Percentiles rank a stretch among this genome's conserved stretches.
Evolutionary conservation across 2,329 filamentous ascomycete genomes (phyloP).

Genomic region (Alternaria sp.): DNA sequence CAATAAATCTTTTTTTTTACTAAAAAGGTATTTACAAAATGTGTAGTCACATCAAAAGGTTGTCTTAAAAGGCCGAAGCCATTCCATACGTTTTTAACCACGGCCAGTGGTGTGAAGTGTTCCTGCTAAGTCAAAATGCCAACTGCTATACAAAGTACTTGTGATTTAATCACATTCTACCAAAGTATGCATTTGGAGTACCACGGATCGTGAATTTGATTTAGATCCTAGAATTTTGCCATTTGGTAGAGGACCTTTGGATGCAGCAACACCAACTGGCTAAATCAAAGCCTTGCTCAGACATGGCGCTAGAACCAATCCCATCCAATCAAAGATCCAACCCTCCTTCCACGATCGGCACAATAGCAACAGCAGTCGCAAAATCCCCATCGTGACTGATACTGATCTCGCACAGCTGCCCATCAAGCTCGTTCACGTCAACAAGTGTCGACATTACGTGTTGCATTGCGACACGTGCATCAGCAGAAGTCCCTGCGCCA

Average conservation of each 20-base stretch:
- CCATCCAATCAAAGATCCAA: background rate
- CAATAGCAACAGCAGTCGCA: slow-evolving; percentile 74
- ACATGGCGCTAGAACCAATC: background rate
- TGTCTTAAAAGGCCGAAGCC: too few species aligned
- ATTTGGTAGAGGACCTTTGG: background rate
- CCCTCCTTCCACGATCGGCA: slow-evolving; percentile 39
- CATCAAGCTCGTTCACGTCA: slow-evolving; percentile 33
- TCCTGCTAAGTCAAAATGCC: background rate
- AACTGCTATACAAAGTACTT: too few species aligned
- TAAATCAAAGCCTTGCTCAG: background rate
- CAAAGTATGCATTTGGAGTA: background rate
- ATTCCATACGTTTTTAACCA: too few species aligned
- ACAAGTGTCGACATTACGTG: background rate
- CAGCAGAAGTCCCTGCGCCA: background rate
- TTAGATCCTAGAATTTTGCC: background rate
- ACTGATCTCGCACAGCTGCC: slow-evolving; percentile 71
- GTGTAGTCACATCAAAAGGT: too few species aligned
- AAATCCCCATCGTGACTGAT: slow-evolving; percentile 91
- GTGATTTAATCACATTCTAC: background rate
- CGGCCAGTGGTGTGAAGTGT: too few species aligned
- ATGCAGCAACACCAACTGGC: background rate
- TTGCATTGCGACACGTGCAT: slow-evolving; percentile 7
- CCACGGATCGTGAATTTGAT: background rate
- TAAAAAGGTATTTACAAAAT: too few species aligned
- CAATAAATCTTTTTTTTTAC: too few species aligned